Conservation (phyloP, 73 alveolate genomes). For the Paramecium sexaurelia region DNA sequence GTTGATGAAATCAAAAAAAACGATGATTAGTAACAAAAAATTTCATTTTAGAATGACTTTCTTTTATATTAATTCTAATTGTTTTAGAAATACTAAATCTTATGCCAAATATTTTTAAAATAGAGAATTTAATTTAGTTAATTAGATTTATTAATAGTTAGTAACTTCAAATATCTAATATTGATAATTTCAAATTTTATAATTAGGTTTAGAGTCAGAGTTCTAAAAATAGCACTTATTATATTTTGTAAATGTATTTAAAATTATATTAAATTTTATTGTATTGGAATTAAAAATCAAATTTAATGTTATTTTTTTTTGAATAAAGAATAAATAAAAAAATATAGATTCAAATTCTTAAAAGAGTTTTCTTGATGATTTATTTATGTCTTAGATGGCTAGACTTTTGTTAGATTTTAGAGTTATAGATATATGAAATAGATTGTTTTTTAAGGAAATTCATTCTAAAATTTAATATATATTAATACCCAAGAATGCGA, state of each 20-base stretch:
- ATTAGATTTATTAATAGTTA: too few relatives aligned
- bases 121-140: too few relatives aligned
- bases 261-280: not conserved
- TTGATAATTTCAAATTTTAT: too few relatives aligned
- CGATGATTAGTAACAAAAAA: not conserved
- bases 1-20: not conserved
- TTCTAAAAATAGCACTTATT: not conserved
- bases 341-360: constrained; percentile 13
- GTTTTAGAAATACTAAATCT: too few relatives aligned
- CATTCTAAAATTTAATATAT: not conserved
- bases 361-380: not conserved
- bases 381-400: not conserved
- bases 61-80: too few relatives aligned
- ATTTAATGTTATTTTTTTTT: not conserved
- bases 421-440: not conserved
- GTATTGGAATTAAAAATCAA: not conserved
- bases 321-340: not conserved
- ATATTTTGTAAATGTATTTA: not conserved
- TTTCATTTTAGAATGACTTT: too few relatives aligned
- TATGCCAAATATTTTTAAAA: too few relatives aligned
- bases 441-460: constrained; percentile 15
- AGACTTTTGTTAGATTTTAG: constrained; percentile 15
- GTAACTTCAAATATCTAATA: too few relatives aligned
- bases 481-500: not conserved
- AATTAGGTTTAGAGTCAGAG: not conserved